Evolutionary conservation across 148 eudicot genomes (phyloP).

Genomic region (Oxyria digyna): DNA sequence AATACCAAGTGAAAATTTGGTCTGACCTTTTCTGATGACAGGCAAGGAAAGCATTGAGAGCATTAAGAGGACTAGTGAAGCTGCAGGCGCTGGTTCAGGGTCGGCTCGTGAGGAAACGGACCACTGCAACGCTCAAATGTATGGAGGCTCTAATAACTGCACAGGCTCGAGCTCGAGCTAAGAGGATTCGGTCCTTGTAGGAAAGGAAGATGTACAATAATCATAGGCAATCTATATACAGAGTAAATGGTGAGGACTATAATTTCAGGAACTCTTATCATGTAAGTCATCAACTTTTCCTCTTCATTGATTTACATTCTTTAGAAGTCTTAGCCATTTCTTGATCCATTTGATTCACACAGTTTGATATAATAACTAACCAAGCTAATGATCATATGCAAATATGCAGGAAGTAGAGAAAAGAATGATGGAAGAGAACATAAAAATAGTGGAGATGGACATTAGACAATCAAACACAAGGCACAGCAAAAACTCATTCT

Average conservation of each 20-base stretch:
- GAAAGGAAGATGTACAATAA: slow-evolving; percentile 26
- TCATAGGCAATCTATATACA: slow-evolving; percentile 29
- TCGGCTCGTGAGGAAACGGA: slow-evolving; percentile 76
- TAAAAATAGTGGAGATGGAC: slow-evolving; percentile 93
- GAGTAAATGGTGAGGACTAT: slow-evolving; percentile 31
- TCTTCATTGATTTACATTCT: background rate
- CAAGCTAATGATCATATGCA: no score
- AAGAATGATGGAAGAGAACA: slow-evolving; percentile 61
- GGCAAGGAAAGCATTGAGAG: slow-evolving; percentile 89
- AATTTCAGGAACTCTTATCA: slow-evolving; percentile 31
- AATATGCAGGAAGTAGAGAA: slow-evolving; percentile 44
- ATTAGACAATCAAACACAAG: slow-evolving; percentile 38
- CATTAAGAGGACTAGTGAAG: slow-evolving; percentile 84
- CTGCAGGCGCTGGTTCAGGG: slow-evolving; percentile 88
- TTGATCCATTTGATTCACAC: no score
- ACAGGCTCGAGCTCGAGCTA: slow-evolving; percentile 79
- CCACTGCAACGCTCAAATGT: slow-evolving; percentile 70
- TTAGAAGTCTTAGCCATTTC: no score
- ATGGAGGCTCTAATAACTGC: slow-evolving; percentile 82
- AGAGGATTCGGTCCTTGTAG: slow-evolving; percentile 35
- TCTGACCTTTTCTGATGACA: slow-evolving; percentile 4
- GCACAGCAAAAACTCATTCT: slow-evolving; percentile 32
- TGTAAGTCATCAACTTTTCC: slow-evolving; percentile 18
- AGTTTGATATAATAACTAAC: no score
- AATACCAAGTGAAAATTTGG: background rate